Base-by-base conservation (phyloP, 345 rosid genomes). In the Lepidium aucheri region DNA sequence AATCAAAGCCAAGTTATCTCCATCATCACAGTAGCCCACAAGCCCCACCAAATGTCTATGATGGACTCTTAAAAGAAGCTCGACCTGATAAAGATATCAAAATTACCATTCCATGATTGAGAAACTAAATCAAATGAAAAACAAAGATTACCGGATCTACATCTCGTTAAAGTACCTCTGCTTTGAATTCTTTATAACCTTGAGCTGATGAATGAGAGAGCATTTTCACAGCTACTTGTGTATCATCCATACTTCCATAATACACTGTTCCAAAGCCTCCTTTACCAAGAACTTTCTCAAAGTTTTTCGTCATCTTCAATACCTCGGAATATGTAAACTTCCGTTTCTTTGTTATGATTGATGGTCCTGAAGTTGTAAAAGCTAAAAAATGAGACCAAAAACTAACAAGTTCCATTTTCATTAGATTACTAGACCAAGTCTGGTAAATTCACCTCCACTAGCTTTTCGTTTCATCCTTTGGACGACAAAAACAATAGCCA, bases 11-110 rank as follows among this genome's bases (percentile, higher is more conserved):
- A 83, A 60, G 9, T 78, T 73, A 4, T 66, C 65, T 24, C 63
- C 68, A 9, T 83, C 86, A 59, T 79, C 61, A 54, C 90, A 83
- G 10, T 83, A 87, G 1, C 94, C 94, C 4, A 76, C 63, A 22
- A 85, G 77, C 15, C 81, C 67, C 22, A 76, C 82, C 62, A 80
- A 61, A 53, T 77, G 77, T 60, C 70, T 74, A 16, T 80, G 81
- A 20, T 80, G 81, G 16, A 73, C 73, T 73, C 71, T 57, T 40
- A 61, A 43, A 16, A 73, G 74, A n/a, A 77, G 74, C 0, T 56
- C 74, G 0, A 66, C 78, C 76, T 53, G 0, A 28, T 0, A 3
- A 63, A 50, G 9, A 53, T 53, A 68, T 3, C 13, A 14, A 28
- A 33, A 43, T 14, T 0, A 17, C 8, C 11, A 15, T 18, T 42